Percentiles rank a stretch among this genome's conserved stretches.
Evolutionary conservation across 148 eudicot genomes (phyloP).

Genomic region (Rhododendron simsii): DNA sequence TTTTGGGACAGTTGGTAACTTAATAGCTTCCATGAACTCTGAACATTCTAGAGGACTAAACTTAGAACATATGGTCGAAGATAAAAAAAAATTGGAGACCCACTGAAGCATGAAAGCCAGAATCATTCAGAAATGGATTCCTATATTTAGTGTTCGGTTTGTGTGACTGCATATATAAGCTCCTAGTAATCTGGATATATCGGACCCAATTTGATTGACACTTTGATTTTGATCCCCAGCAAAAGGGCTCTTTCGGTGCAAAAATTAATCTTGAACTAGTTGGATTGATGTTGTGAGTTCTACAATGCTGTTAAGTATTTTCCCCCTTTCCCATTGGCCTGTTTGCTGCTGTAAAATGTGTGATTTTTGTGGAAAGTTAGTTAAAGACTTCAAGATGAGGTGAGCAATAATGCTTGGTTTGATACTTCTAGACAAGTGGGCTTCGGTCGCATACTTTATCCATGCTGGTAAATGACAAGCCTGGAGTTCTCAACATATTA

Average conservation of each 20-base stretch:
- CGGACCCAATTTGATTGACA: not conserved
- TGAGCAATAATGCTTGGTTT: slow-evolving; percentile 9
- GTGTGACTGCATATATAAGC: not conserved
- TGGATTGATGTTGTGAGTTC: not conserved
- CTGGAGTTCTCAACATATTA: slow-evolving; percentile 86
- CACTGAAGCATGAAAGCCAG: not conserved
- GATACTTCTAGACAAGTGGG: slow-evolving; percentile 66
- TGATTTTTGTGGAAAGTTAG: not conserved
- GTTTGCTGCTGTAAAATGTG: not conserved
- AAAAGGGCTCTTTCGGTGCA: not conserved
- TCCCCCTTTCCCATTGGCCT: not conserved
- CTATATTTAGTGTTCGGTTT: not conserved
- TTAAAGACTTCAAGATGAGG: not conserved
- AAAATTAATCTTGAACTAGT: not conserved
- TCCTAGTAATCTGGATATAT: not conserved
- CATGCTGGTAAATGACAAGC: slow-evolving; percentile 75
- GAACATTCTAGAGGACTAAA: not conserved
- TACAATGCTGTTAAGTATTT: not conserved
- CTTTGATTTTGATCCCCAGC: not conserved
- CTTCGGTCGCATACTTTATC: slow-evolving; percentile 78
- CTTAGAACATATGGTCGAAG: not conserved
- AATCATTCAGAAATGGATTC: not conserved
- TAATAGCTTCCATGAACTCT: not conserved
- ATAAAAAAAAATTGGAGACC: not conserved
- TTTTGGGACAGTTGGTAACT: not conserved